Conservation (phyloP, 2,329 filamentous ascomycete genomes). For the Stagonosporopsis cucurbitacearum region DNA sequence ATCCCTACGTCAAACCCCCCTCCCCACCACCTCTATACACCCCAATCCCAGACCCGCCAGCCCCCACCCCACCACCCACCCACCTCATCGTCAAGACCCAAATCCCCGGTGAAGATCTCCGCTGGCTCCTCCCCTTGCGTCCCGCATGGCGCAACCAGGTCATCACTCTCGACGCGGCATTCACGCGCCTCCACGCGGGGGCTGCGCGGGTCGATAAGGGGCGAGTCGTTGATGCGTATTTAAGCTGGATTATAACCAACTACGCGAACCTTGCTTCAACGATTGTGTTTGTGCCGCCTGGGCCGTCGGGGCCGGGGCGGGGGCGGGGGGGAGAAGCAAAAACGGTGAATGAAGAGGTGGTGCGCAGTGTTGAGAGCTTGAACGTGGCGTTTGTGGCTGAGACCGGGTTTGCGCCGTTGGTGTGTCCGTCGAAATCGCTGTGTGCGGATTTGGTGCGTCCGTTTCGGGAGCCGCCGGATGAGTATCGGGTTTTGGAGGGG, state of each 20-base stretch:
- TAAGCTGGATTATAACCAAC: conserved; percentile 34
- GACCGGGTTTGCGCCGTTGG: conserved; percentile 50
- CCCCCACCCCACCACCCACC: conserved; percentile 1
- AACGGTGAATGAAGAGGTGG: background rate
- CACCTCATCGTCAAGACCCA: conserved; percentile 22
- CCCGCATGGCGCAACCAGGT: conserved; percentile 52
- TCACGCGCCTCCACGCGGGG: conserved; percentile 18
- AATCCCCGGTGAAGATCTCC: conserved; percentile 22
- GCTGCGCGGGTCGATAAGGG: conserved; percentile 25
- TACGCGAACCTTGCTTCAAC: conserved; percentile 28
- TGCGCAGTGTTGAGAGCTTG: conserved; percentile 30
- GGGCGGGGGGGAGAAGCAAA: too few species aligned
- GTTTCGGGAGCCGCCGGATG: conserved; percentile 29
- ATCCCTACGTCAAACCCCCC: conserved; percentile 17
- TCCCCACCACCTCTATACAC: background rate
- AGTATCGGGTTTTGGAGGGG: conserved; percentile 34
- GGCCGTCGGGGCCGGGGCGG: background rate
- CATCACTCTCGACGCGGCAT: conserved; percentile 29
- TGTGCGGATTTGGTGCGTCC: conserved; percentile 48
- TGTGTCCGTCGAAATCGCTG: conserved; percentile 45
- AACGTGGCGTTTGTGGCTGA: conserved; percentile 47
- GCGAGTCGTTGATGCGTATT: conserved; percentile 32
- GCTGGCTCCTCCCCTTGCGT: conserved; percentile 20
- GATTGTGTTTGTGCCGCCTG: conserved; percentile 29
- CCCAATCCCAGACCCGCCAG: conserved; percentile 4